These are phyloP conservation scores for Alternaria alternata DNA, from an alignment of 2,329 filamentous ascomycete genomes.

Conservation along the genomic window DNA sequence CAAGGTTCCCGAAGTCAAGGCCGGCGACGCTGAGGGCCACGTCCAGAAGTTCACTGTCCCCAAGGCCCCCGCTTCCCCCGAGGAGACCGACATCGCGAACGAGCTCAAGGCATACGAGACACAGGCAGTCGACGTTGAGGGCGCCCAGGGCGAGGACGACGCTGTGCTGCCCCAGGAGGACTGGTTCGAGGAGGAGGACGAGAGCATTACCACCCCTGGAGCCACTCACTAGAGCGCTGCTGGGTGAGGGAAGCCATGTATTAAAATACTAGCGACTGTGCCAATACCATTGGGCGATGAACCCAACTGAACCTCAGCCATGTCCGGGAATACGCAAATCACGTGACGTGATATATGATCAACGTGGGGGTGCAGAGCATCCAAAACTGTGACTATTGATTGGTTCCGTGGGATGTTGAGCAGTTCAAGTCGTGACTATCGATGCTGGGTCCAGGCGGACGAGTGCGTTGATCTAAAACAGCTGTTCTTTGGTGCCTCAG, in stretches of 20 bases:
- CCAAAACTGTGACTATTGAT: background rate
- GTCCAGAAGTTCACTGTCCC: slow-evolving; percentile 88
- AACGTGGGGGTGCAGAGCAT: background rate
- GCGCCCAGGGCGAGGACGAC: slow-evolving; percentile 67
- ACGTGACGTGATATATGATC: slow-evolving; percentile 26
- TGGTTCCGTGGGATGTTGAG: background rate
- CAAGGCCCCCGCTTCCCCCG: slow-evolving; percentile 83
- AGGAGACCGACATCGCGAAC: slow-evolving; percentile 90
- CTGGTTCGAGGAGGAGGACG: slow-evolving; percentile 84
- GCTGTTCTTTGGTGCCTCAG: background rate
- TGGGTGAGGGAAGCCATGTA: slow-evolving; percentile 37
- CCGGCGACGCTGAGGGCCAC: slow-evolving; percentile 85
- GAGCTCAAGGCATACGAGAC: slow-evolving; percentile 94
- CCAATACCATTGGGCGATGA: slow-evolving; percentile 45
- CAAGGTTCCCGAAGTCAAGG: slow-evolving; percentile 85
- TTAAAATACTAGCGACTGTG: slow-evolving; percentile 46
- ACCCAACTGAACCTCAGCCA: slow-evolving; percentile 6
- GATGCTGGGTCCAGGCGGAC: background rate
- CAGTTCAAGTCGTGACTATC: background rate
- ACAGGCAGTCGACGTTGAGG: slow-evolving; percentile 94
- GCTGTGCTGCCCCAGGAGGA: slow-evolving; percentile 70
- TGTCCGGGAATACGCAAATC: slow-evolving; percentile 17
- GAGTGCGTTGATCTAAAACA: background rate
- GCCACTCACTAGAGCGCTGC: slow-evolving; percentile 38
- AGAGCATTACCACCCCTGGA: slow-evolving; percentile 55